phyloP scores from a whole-genome alignment of 208 protist species.

The Trypanosoma theileri region DNA sequence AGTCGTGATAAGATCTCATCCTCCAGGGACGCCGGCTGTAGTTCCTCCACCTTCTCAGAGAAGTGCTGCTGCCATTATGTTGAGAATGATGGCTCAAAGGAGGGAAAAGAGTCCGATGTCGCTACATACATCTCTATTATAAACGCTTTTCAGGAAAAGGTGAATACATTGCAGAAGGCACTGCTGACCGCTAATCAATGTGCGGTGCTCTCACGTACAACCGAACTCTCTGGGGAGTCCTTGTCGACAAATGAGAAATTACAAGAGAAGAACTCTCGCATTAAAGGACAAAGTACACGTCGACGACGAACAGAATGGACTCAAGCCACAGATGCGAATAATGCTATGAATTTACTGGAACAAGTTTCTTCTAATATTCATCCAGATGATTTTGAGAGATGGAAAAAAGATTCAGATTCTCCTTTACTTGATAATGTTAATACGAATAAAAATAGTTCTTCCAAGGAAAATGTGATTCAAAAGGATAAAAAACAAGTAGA shows the following conservation, averaged over 20 bases:
- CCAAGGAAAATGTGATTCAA: background rate
- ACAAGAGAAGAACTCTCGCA: background rate
- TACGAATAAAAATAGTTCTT: background rate
- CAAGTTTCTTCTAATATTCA: slow-evolving; percentile 13
- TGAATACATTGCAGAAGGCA: slow-evolving; percentile 20
- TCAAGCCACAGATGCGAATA: slow-evolving; percentile 3
- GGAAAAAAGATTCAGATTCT: background rate
- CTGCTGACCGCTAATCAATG: slow-evolving; percentile 11
- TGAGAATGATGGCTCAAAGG: background rate
- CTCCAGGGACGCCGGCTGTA: background rate
- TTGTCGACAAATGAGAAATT: background rate
- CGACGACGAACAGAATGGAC: slow-evolving; percentile 8
- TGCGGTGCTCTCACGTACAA: background rate
- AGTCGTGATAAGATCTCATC: background rate
- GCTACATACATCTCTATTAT: slow-evolving; percentile 20
- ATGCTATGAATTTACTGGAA: background rate
- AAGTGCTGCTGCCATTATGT: background rate
- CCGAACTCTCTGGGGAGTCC: background rate
- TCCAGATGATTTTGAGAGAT: slow-evolving; percentile 6
- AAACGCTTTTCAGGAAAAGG: slow-evolving; percentile 10
- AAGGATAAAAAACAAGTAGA: background rate
- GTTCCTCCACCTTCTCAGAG: background rate
- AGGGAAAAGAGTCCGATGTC: background rate
- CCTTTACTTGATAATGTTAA: background rate
- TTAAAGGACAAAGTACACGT: slow-evolving; percentile 5